Conservation (phyloP, 2,329 filamentous ascomycete genomes). For the Dactylellina leptospora region DNA sequence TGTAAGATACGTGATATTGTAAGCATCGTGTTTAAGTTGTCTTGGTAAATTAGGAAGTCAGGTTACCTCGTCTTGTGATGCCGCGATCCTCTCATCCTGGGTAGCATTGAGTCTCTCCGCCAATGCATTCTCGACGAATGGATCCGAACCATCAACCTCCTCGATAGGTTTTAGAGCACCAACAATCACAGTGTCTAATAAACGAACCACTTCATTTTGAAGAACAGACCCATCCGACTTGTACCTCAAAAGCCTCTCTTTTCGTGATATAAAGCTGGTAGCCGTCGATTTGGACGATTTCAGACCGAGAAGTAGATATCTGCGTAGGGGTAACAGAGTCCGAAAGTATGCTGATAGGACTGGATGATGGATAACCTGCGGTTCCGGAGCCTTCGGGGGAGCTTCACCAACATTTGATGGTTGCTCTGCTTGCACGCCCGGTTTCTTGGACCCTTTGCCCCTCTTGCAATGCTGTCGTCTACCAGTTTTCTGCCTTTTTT, state of each 20-base stretch:
- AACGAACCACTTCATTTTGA: conserved; percentile 61
- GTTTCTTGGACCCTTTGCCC: conserved; percentile 58
- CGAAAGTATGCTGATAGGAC: conserved; percentile 76
- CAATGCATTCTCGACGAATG: conserved; percentile 25
- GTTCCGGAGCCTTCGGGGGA: conserved; percentile 13
- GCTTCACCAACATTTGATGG: conserved; percentile 1
- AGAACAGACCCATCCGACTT: conserved; percentile 37
- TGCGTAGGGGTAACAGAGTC: conserved; percentile 72
- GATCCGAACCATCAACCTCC: conserved; percentile 28
- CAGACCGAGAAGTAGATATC: conserved; percentile 66
- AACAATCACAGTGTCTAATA: conserved; percentile 77
- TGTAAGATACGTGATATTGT: background rate
- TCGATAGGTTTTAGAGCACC: conserved; percentile 62
- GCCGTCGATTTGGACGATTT: conserved; percentile 32
- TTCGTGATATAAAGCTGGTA: conserved; percentile 37
- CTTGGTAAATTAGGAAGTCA: background rate
- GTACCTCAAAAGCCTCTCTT: conserved; percentile 25
- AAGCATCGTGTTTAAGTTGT: background rate
- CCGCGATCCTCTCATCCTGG: conserved; percentile 35
- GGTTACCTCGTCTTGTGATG: conserved; percentile 32
- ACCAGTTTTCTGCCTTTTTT: conserved; percentile 12
- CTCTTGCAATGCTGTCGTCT: conserved; percentile 62
- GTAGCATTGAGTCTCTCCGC: conserved; percentile 41
- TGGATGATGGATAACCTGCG: conserved; percentile 64
- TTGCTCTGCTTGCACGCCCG: conserved; percentile 30